phyloP scores from a whole-genome alignment of 1,284 basidiomycete species.

The Flammula alnicola region DNA sequence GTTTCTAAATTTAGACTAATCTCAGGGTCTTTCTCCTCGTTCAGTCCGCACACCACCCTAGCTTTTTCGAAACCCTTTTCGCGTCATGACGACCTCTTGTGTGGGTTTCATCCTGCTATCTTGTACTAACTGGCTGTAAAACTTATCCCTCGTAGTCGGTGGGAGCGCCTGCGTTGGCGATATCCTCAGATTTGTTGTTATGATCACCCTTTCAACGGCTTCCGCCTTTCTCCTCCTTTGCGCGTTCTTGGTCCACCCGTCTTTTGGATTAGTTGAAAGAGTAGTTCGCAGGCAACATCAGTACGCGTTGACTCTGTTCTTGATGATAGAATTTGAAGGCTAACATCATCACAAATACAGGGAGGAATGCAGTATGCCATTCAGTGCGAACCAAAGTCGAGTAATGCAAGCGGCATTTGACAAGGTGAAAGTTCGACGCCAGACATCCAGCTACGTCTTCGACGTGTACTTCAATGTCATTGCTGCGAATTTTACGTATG shows the following conservation, averaged over 20 bases:
- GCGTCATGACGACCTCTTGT: too few species aligned
- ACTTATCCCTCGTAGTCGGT: too few species aligned
- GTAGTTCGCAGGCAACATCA: background rate
- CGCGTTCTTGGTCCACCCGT: background rate
- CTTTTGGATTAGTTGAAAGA: background rate
- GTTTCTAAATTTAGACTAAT: too few species aligned
- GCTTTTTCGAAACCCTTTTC: too few species aligned
- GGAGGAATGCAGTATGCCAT: background rate
- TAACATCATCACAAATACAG: constrained; percentile 1
- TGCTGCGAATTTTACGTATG: constrained; percentile 39
- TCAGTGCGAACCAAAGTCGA: background rate
- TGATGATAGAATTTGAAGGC: too few species aligned
- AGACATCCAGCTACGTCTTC: constrained; percentile 20
- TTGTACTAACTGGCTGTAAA: background rate
- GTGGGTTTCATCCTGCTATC: too few species aligned
- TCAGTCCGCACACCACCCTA: too few species aligned
- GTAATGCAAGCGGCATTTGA: background rate
- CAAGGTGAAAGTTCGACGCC: background rate
- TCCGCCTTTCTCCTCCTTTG: background rate
- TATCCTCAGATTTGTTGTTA: background rate
- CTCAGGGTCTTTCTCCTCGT: too few species aligned
- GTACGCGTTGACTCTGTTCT: background rate
- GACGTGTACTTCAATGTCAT: constrained; percentile 51
- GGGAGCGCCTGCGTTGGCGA: background rate
- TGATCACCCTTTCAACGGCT: background rate